Evolutionary conservation across 441 rosid genomes (phyloP), one percentile per base, ranked within the genome.

Genomic region (Arabidopsis hybrid): DNA sequence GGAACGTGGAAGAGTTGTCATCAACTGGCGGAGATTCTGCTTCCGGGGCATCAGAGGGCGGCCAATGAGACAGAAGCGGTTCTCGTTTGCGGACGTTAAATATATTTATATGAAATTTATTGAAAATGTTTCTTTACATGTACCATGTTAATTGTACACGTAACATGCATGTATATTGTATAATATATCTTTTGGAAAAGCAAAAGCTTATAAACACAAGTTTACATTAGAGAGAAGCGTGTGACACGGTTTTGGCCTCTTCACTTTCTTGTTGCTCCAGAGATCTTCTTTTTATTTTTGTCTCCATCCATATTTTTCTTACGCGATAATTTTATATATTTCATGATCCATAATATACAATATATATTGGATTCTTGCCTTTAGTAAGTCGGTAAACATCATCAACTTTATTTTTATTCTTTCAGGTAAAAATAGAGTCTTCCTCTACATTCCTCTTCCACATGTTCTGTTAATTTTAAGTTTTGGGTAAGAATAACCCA

Each of bases 171-270:
- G 57, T 62, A 46, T 56, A 62, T 21, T 9, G 55, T 69, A 68
- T 38, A n/a, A 47, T 38, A 60, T 59, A 18, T 81, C 79, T 81
- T 81, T 86, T 76, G 63, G 35, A 56, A 85, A 83, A 87, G 90
- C 72, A 82, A 83, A 83, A 79, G 81, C 67, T 17, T 63, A 45
- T 62, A 45, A 59, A 69, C 58, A 70, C 42, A 67, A 78, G 72
- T 72, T 77, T 40, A 50, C 55, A 55, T 52, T 57, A 60, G 36
- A 60, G 80, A 80, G 80, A 80, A 71, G 89, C 92, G 86, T 88
- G 90, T 78, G 76, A 55, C 60, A 18, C 75, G 85, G 95, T 84
- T 89, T 87, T 83, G 83, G 87, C 80, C 77, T 81, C 84, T 82
- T 76, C 72, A 77, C 79, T 81, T 81, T 46, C 21, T 72, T 74